Evolutionary conservation across 805 yeast species (phyloP), one percentile per base, ranked within the genome.

Genomic region (Sungouiozyma ichnusensis): DNA sequence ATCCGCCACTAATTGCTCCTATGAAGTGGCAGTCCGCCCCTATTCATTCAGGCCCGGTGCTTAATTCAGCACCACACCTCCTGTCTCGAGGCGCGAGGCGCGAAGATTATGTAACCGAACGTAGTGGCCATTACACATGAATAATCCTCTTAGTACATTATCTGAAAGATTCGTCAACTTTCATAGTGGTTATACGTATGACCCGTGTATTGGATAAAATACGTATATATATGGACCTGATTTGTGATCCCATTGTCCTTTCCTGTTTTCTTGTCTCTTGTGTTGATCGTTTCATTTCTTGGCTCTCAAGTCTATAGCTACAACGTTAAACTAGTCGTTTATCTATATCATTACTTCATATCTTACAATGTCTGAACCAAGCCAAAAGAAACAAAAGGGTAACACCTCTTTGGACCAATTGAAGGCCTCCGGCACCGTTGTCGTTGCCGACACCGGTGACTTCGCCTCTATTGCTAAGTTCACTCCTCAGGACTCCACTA

Each of bases 401-500:
- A 29, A 16, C 14, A 75, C 77, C 72, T 83, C 96, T 45, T 74
- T 90, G 61, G 97, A 81, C 66, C 88, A 81, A 69, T 79, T 90
- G 63, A 90, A 88, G 68, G 86, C 92, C 51, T 66, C 96, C 44
- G 97, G 97, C 57, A 90, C 97, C 54, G 81, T 76, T 52, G 94
- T 90, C 63, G 98, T 90, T 62, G 83, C 97, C 53, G 98, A 90
- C 74, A 87, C 97, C 48, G 97, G 97, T 69, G 97, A 90, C 69
- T 90, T 90, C 64, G 96, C 86, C 67, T 81, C 92, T 52, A 90
- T 90, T 64, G 95, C 95, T 62, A 85, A 86, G 69, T 90, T 81
- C 74, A 85, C 92, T 57, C 97, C 98, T 53, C 97, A 90, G 73
- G 97, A 90, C 68, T 95, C 97, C 51, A 90, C 98, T 60, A 90